Conservation (phyloP, 2,329 filamentous ascomycete genomes). For the Chalaropsis thielavioides region DNA sequence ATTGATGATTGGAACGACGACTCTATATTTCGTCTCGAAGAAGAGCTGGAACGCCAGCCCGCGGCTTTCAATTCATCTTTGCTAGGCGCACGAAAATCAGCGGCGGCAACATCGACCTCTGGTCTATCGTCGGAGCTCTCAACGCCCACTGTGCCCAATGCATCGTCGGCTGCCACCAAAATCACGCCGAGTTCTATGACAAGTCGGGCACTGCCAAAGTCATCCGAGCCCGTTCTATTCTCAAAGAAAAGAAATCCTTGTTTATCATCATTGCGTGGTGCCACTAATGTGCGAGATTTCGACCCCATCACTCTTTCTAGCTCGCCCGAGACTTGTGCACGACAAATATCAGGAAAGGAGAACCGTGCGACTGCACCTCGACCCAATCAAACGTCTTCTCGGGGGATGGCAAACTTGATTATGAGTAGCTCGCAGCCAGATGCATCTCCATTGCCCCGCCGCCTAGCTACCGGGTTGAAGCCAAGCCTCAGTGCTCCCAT, state of each 20-base stretch:
- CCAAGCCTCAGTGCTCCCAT: background rate
- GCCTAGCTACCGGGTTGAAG: background rate
- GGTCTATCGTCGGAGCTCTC: background rate
- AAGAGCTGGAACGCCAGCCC: background rate
- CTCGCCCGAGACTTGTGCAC: background rate
- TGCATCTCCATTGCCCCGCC: background rate
- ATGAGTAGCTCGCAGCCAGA: slow-evolving; percentile 9
- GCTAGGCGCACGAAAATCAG: background rate
- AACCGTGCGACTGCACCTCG: background rate
- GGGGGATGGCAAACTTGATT: background rate
- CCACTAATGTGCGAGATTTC: background rate
- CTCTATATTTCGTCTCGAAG: slow-evolving; percentile 2
- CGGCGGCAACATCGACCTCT: background rate
- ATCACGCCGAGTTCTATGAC: no score
- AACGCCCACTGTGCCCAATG: background rate
- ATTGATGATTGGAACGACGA: slow-evolving; percentile 7
- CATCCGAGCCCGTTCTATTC: background rate
- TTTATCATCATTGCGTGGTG: background rate
- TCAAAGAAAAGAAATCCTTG: background rate
- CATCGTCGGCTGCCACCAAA: background rate
- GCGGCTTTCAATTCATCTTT: background rate
- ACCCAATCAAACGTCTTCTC: background rate
- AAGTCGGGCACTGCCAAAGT: background rate
- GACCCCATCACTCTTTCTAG: slow-evolving; percentile 6
- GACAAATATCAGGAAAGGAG: background rate